These are phyloP conservation scores for Linanthus parryae DNA, from an alignment of 148 eudicot species.

Conservation along the genomic window DNA sequence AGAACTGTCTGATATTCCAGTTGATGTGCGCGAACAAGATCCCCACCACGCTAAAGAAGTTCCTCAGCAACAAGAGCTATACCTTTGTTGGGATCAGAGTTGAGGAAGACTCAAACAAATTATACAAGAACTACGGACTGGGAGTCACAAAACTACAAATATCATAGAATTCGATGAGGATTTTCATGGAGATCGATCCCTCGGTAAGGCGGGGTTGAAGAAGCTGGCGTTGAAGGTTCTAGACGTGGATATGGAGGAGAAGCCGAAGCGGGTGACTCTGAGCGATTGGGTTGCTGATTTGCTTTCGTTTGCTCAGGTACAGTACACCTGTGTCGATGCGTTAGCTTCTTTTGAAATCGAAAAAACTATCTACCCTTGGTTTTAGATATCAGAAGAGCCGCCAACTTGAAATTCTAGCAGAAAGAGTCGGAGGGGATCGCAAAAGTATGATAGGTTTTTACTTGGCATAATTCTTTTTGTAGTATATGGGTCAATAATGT, in stretches of 20 bases:
- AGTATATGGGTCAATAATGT: no score
- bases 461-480: no score
- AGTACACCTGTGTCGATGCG: conserved; percentile 15
- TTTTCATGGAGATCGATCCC: not conserved
- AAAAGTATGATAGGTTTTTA: no score
- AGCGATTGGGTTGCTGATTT: conserved; percentile 9
- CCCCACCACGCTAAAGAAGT: not conserved
- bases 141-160: not conserved
- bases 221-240: conserved; percentile 1
- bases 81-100: conserved; percentile 11
- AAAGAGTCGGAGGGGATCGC: no score
- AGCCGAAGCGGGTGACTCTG: conserved; percentile 3
- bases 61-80: not conserved
- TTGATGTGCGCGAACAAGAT: no score
- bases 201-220: conserved; percentile 8
- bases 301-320: conserved; percentile 6
- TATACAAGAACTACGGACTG: not conserved
- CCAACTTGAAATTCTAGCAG: no score
- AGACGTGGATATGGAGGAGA: not conserved
- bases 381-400: no score
- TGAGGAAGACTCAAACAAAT: not conserved
- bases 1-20: conserved; percentile 14
- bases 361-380: no score
- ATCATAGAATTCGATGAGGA: not conserved
- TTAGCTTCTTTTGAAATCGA: conserved; percentile 7